These are phyloP conservation scores for Cystofilobasidium macerans DNA, from an alignment of 768 basidiomycete species.

Conservation along the genomic window DNA sequence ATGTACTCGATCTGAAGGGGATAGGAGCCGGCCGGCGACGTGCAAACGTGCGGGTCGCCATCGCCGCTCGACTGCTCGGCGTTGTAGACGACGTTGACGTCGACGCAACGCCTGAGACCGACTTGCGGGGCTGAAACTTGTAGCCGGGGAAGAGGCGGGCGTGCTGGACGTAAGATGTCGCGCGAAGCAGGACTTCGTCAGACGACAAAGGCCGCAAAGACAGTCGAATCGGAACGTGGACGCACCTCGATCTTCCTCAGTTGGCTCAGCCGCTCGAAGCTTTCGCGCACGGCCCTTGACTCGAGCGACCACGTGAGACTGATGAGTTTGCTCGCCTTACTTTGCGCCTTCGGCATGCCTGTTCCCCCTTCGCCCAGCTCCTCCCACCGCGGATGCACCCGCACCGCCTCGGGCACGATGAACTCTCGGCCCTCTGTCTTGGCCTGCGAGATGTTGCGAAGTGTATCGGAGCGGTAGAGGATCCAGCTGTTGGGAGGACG, in stretches of 20 bases:
- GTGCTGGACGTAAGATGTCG: too few species aligned
- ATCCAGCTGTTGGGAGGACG: conserved; percentile 78
- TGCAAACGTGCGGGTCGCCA: too few species aligned
- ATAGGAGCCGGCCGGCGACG: too few species aligned
- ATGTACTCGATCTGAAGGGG: too few species aligned
- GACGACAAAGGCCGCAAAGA: background rate
- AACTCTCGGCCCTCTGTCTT: conserved; percentile 7
- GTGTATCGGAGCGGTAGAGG: conserved; percentile 57
- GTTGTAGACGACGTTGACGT: too few species aligned
- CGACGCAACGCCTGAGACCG: too few species aligned
- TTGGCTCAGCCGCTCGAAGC: conserved; percentile 35
- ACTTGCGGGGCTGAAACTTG: conserved; percentile 10
- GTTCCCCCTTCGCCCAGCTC: conserved; percentile 28
- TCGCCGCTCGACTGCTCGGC: too few species aligned
- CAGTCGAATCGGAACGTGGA: background rate
- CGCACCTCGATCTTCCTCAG: conserved; percentile 38
- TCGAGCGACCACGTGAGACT: conserved; percentile 57
- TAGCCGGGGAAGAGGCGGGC: conserved; percentile 11
- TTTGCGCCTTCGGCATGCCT: conserved; percentile 42
- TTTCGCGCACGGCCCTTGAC: conserved; percentile 41
- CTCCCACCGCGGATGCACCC: conserved; percentile 23
- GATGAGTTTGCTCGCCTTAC: conserved; percentile 55
- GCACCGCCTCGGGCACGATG: conserved; percentile 2
- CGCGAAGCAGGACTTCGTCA: too few species aligned
- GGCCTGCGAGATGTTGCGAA: conserved; percentile 38